These are phyloP conservation scores for Boletus subcaerulescens DNA, from an alignment of 768 basidiomycete genomes.

Conservation along the genomic window DNA sequence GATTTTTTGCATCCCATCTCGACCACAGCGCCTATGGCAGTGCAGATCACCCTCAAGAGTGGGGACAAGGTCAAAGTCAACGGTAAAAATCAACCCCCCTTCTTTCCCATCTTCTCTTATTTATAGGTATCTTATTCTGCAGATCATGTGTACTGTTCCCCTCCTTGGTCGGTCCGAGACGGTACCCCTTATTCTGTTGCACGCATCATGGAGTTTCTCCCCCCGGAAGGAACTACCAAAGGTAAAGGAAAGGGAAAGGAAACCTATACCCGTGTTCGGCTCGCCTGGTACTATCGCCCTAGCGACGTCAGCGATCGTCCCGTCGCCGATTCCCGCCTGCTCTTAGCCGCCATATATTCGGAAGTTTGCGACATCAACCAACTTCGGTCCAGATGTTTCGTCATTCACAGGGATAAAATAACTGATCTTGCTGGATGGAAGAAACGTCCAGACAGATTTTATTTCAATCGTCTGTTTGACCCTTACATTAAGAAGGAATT, in stretches of 20 bases:
- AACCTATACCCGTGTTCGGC: constrained; percentile 76
- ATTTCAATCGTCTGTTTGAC: constrained; percentile 93
- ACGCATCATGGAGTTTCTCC: constrained; percentile 95
- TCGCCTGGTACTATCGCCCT: constrained; percentile 97
- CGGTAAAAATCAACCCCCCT: constrained; percentile 49
- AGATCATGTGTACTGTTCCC: constrained; percentile 98
- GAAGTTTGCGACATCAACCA: constrained; percentile 95
- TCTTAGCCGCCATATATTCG: constrained; percentile 94
- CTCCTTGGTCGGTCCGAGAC: constrained; percentile 87
- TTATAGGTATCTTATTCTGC: constrained; percentile 32
- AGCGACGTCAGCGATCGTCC: constrained; percentile 92
- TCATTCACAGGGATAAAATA: constrained; percentile 94
- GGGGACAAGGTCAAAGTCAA: constrained; percentile 84
- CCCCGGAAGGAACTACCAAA: constrained; percentile 69
- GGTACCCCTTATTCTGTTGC: constrained; percentile 95
- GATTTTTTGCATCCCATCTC: constrained; percentile 30
- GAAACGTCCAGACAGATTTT: constrained; percentile 91
- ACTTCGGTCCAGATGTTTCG: constrained; percentile 89
- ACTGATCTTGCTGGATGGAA: constrained; percentile 92
- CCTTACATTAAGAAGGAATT: constrained; percentile 98
- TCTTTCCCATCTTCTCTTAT: constrained; percentile 15
- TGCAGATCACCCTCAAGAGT: constrained; percentile 64
- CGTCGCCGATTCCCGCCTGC: constrained; percentile 85
- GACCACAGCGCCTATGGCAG: constrained; percentile 23
- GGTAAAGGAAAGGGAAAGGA: constrained; percentile 65